Evolutionary conservation across 106 monocot genomes (phyloP).

Genomic region (Dendrobium chrysotoxum): DNA sequence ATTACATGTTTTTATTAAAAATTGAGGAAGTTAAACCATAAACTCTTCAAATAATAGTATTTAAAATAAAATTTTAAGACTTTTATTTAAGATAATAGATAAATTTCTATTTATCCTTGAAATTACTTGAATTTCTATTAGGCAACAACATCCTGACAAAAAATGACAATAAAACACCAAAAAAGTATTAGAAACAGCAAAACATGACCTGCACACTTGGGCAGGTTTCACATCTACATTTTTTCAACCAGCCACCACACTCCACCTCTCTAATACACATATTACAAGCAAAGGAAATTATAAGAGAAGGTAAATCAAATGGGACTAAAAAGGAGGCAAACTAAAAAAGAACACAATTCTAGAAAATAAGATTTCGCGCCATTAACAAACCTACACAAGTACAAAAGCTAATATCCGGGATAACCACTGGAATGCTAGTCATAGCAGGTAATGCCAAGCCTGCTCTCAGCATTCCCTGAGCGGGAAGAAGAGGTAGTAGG

Average conservation of each 20-base stretch:
- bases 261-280: neutral
- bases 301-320: neutral
- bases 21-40: too few species aligned
- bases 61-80: too few species aligned
- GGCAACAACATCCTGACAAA: neutral
- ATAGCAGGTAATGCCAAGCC: slow-evolving; percentile 32
- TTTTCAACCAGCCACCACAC: neutral
- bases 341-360: neutral
- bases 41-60: too few species aligned
- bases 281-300: neutral
- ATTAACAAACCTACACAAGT: neutral
- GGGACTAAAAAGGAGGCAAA: neutral
- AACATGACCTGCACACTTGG: neutral
- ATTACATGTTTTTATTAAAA: too few species aligned
- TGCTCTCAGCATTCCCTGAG: slow-evolving; percentile 39
- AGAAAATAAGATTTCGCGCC: too few species aligned
- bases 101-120: too few species aligned
- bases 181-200: neutral
- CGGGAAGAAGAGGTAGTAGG: neutral
- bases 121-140: too few species aligned
- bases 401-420: neutral
- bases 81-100: too few species aligned
- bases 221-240: neutral
- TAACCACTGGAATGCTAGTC: slow-evolving; percentile 37
- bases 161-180: neutral